Evolutionary conservation across 2,329 filamentous ascomycete genomes (phyloP).

Genomic region (Scortechinia acanthostroma): DNA sequence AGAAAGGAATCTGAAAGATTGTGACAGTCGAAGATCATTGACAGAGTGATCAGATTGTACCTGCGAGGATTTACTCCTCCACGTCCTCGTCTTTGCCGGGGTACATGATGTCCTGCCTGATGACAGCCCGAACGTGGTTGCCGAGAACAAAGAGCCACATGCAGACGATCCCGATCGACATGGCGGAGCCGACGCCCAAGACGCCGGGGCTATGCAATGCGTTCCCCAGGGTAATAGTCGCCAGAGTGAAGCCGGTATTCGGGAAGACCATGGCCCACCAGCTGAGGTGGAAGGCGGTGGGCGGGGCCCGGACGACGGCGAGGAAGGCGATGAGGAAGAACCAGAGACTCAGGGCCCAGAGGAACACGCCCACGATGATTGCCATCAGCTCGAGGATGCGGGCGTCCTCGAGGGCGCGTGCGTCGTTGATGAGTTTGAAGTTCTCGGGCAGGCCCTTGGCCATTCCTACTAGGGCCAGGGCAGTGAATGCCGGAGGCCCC

Average conservation of each 20-base stretch:
- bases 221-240: slow-evolving; percentile 40
- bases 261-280: slow-evolving; percentile 57
- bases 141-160: slow-evolving; percentile 40
- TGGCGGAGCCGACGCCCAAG: slow-evolving; percentile 34
- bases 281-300: slow-evolving; percentile 33
- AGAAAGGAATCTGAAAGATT: no score
- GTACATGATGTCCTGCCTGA: slow-evolving; percentile 35
- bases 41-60: no score
- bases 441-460: slow-evolving; percentile 29
- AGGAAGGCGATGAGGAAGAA: slow-evolving; percentile 35
- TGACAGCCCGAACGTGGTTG: slow-evolving; percentile 32
- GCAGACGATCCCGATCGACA: slow-evolving; percentile 38
- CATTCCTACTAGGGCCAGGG: slow-evolving; percentile 37
- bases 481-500: slow-evolving; percentile 42
- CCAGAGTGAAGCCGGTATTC: slow-evolving; percentile 46
- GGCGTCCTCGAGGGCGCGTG: slow-evolving; percentile 5
- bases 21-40: no score
- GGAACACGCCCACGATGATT: slow-evolving; percentile 33
- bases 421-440: slow-evolving; percentile 21
- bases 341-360: slow-evolving; percentile 44
- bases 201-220: slow-evolving; percentile 35
- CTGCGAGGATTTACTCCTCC: background rate
- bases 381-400: slow-evolving; percentile 33
- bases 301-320: slow-evolving; percentile 21
- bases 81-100: slow-evolving; percentile 13